Base-by-base conservation (phyloP, 495 filamentous ascomycete species). In the Chaetomium tenue region DNA sequence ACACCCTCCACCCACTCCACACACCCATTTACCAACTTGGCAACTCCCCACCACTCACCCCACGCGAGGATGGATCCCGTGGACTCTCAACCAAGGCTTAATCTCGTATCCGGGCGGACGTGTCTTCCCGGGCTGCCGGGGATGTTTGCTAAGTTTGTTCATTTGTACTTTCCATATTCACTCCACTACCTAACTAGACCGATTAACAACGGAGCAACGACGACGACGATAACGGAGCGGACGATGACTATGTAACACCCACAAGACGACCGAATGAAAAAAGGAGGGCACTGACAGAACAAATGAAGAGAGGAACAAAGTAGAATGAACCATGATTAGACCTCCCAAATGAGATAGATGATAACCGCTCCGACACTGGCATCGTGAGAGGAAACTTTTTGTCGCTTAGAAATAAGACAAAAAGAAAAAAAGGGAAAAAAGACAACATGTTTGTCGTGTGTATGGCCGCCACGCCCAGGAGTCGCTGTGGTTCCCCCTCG, bases 31-130 rank as follows among this genome's bases (percentile, higher is more conserved):
- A n/a, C n/a, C n/a, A n/a, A n/a, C n/a, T n/a, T n/a, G n/a, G n/a
- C n/a, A n/a, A 33, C 30, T 37, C 33, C 33, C 33, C 33, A 37
- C 33, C 33, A 37, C 33, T 37, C 33, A 37, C 33, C 33, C 33
- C 33, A 37, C 33, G 8, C 33, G 1, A 9, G 33, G 12, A 20
- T 47, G 44, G 44, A 47, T n/a, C 44, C n/a, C n/a, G 12, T n/a
- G 16, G 1, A 16, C 15, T 4, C 22, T 0, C n/a, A 6, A 22
- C 13, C 47, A 50, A 50, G n/a, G 44, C 44, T 20, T 20, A 59
- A 30, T 30, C 61, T 63, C 61, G 61, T 63, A 58, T 63, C 61
- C 61, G 50, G n/a, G n/a, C n/a, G n/a, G n/a, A n/a, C n/a, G n/a
- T 37, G 33, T 37, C 33, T 37, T 12, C 6, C 33, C 8, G 9